phyloP scores from a whole-genome alignment of 2,329 filamentous ascomycete genomes.

The Cytospora piceicola region DNA sequence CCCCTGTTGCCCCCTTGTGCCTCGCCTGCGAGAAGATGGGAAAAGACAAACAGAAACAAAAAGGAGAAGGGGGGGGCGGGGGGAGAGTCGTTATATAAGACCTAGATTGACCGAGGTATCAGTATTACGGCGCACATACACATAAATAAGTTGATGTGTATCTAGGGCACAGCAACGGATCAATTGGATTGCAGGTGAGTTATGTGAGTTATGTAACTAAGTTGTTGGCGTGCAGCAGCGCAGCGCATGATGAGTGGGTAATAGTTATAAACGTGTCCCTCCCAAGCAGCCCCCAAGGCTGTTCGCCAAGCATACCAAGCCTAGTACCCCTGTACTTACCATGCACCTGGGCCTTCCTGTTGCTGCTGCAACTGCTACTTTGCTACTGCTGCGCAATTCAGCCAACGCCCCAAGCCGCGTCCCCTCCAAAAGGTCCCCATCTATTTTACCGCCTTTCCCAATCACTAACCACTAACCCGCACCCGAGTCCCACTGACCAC shows the following conservation, averaged over 20 bases:
- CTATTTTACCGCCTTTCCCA: background rate
- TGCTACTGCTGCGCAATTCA: background rate
- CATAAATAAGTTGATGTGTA: too few species aligned
- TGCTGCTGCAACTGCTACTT: too few species aligned
- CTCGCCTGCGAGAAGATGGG: background rate
- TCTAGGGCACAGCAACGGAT: too few species aligned
- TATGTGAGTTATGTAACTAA: too few species aligned
- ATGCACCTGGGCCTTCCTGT: background rate
- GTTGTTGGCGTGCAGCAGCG: too few species aligned
- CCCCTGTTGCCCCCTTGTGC: too few species aligned
- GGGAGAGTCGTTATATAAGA: background rate
- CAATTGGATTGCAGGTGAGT: too few species aligned
- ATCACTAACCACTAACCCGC: slow-evolving; percentile 1
- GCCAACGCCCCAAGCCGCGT: too few species aligned
- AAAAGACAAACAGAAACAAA: background rate
- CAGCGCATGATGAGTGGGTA: too few species aligned
- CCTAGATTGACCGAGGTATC: background rate
- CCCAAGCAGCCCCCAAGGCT: too few species aligned
- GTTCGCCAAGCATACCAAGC: background rate
- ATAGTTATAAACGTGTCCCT: too few species aligned
- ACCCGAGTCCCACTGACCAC: background rate
- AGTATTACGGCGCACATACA: background rate
- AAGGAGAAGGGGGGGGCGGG: too few species aligned
- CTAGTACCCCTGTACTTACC: background rate
- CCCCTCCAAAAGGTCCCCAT: background rate